Evolutionary conservation across 805 yeast species (phyloP).

Genomic region (Scheffersomyces stipitis): DNA sequence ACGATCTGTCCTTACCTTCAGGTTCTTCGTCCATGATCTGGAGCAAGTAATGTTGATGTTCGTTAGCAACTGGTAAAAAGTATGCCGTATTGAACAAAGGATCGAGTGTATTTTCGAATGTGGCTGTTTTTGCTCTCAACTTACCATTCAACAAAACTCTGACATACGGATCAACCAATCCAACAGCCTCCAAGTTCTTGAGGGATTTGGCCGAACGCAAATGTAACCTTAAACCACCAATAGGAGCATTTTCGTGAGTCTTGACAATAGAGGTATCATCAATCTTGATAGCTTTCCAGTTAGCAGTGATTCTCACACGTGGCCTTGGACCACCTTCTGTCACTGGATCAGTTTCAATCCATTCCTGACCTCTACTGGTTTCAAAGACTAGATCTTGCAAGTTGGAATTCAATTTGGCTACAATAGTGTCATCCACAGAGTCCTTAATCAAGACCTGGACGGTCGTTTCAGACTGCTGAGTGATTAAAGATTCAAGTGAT

Average conservation of each 20-base stretch:
- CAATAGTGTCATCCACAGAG: constrained; percentile 50
- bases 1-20: constrained; percentile 58
- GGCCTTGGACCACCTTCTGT: constrained; percentile 18
- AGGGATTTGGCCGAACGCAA: constrained; percentile 53
- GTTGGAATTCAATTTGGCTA: constrained; percentile 53
- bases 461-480: constrained; percentile 57
- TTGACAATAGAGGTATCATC: constrained; percentile 44
- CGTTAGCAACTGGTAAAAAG: constrained; percentile 61
- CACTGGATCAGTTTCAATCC: constrained; percentile 50
- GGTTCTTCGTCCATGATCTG: constrained; percentile 68
- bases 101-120: constrained; percentile 50
- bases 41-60: constrained; percentile 56
- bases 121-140: constrained; percentile 52
- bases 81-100: constrained; percentile 62
- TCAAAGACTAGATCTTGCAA: constrained; percentile 57
- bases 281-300: constrained; percentile 71
- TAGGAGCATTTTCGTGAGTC: constrained; percentile 51
- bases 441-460: constrained; percentile 62
- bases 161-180: constrained; percentile 75
- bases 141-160: constrained; percentile 59
- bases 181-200: constrained; percentile 61
- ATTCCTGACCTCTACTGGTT: constrained; percentile 48
- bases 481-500: constrained; percentile 58
- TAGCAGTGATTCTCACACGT: constrained; percentile 51
- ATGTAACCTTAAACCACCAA: constrained; percentile 66